phyloP scores from a whole-genome alignment of 2,329 filamentous ascomycete species.

The Corinectria fuckeliana region DNA sequence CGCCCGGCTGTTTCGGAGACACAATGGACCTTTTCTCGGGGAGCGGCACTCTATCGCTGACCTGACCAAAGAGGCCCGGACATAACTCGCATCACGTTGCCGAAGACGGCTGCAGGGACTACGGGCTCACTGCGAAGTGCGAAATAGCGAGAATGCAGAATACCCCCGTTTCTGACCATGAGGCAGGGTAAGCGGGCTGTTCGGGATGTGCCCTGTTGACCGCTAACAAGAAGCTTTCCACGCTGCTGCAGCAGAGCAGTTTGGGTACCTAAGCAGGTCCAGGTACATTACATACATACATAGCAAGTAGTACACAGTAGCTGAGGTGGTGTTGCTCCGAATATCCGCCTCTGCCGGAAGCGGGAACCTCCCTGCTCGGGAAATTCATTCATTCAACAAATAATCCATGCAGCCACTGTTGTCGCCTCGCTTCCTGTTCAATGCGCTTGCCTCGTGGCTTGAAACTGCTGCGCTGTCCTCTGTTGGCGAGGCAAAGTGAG shows the following conservation, averaged over 20 bases:
- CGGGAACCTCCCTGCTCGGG: slow-evolving; percentile 25
- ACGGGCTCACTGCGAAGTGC: not conserved
- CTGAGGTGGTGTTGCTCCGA: slow-evolving; percentile 21
- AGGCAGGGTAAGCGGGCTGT: not conserved
- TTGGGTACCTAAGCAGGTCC: too few relatives aligned
- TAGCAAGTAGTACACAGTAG: too few relatives aligned
- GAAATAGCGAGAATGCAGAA: too few relatives aligned
- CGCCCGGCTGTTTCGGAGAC: slow-evolving; percentile 34
- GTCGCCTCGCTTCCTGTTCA: too few relatives aligned
- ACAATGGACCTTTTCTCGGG: slow-evolving; percentile 17
- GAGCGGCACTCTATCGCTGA: slow-evolving; percentile 21
- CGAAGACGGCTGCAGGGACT: slow-evolving; percentile 1
- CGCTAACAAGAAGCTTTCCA: slow-evolving; percentile 18
- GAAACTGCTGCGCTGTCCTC: slow-evolving; percentile 15
- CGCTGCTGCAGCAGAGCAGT: slow-evolving; percentile 4
- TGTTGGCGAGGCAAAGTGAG: slow-evolving; percentile 20
- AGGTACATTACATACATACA: too few relatives aligned
- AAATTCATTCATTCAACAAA: too few relatives aligned
- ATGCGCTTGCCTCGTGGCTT: too few relatives aligned
- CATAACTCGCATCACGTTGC: not conserved
- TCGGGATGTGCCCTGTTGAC: slow-evolving; percentile 20
- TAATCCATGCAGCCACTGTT: too few relatives aligned
- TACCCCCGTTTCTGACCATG: too few relatives aligned
- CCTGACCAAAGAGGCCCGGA: slow-evolving; percentile 12
- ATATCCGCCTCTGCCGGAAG: slow-evolving; percentile 1